These are phyloP conservation scores for Zea luxurians DNA, from an alignment of 176 grass and related monocot genomes.

Conservation along the genomic window DNA sequence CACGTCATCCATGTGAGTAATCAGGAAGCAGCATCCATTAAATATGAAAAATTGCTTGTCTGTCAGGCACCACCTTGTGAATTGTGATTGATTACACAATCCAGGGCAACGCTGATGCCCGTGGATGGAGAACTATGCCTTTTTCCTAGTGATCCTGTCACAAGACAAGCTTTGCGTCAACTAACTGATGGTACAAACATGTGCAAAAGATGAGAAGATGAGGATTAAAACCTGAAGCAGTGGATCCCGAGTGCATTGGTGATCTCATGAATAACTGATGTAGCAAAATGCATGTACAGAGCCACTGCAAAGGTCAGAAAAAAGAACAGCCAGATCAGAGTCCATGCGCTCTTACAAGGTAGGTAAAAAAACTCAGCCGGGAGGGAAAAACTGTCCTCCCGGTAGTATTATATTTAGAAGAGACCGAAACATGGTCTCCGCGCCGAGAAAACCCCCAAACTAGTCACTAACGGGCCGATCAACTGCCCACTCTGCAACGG, in stretches of 20 bases:
- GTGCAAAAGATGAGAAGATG: not conserved
- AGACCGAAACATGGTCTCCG: too few species aligned
- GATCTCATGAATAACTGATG: conserved; percentile 98
- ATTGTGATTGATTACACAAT: not conserved
- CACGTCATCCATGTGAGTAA: not conserved
- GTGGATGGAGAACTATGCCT: conserved; percentile 51
- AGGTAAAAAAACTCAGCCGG: not conserved
- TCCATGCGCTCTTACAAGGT: not conserved
- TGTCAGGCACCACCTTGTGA: conserved; percentile 16
- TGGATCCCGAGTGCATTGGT: conserved; percentile 89
- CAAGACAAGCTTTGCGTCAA: conserved; percentile 32
- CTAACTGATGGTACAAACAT: not conserved
- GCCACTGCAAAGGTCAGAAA: conserved; percentile 54
- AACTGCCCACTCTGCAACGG: too few species aligned
- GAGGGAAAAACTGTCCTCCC: too few species aligned
- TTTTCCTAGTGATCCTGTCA: conserved; percentile 92
- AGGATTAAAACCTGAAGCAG: conserved; percentile 78
- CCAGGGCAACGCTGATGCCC: not conserved
- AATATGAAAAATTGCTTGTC: not conserved
- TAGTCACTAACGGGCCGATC: too few species aligned
- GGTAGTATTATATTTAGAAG: too few species aligned
- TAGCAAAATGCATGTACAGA: conserved; percentile 93
- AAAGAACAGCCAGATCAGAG: conserved; percentile 9
- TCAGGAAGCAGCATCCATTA: not conserved
- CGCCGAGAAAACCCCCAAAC: too few species aligned